Evolutionary conservation across 148 eudicot species (phyloP).

Genomic region (Rhododendron henanense): DNA sequence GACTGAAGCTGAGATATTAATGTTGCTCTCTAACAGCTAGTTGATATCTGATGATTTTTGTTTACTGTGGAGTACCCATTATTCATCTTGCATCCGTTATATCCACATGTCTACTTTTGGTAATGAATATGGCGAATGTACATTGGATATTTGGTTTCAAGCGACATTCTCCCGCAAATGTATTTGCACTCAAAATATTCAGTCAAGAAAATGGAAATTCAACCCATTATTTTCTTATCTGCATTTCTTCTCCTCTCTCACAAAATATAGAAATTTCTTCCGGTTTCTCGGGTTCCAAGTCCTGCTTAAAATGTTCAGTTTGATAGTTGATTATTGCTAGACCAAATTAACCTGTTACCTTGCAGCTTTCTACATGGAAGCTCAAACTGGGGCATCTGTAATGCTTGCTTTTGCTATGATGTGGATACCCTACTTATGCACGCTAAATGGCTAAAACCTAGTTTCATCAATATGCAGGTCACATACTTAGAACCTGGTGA

Average conservation of each 20-base stretch:
- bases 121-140: not conserved
- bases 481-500: conserved; percentile 88
- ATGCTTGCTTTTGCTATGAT: not conserved
- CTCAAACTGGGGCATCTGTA: not conserved
- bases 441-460: not conserved
- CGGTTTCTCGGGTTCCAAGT: not conserved
- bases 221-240: not conserved
- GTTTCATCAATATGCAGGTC: conserved; percentile 35
- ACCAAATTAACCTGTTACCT: not conserved
- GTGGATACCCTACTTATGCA: not conserved
- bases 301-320: not conserved
- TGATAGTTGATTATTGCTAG: not conserved
- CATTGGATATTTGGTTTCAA: not conserved
- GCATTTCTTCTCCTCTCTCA: not conserved
- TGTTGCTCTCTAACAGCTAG: not conserved
- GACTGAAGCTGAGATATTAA: not conserved
- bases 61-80: not conserved
- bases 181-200: not conserved
- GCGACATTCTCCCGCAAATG: not conserved
- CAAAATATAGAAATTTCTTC: not conserved
- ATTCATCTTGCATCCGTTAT: not conserved
- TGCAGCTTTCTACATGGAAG: not conserved
- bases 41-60: not conserved
- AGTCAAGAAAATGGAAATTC: not conserved
- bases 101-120: not conserved